A percentile compares a stretch with the other conserved stretches of the same genome.
Evolutionary conservation across 1,139 yeast species (phyloP).

Genomic region (Geotrichum candidum): DNA sequence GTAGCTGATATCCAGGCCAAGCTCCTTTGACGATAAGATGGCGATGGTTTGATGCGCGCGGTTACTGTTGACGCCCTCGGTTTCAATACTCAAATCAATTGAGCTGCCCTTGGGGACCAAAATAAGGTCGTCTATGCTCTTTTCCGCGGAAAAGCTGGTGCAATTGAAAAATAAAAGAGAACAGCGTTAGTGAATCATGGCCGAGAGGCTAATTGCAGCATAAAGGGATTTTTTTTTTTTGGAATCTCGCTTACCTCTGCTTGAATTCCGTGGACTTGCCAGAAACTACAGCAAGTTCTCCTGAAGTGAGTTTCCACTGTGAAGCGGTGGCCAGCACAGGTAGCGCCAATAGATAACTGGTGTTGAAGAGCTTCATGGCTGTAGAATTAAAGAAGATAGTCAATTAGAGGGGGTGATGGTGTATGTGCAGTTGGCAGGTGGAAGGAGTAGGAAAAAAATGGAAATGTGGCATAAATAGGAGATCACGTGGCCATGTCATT

Average conservation of each 20-base stretch:
- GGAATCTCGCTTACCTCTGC: slow-evolving; percentile 4
- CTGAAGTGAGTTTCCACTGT: slow-evolving; percentile 26
- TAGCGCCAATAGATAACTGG: not conserved
- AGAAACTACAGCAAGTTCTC: slow-evolving; percentile 34
- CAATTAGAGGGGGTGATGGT: not conserved
- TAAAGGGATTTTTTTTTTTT: not conserved
- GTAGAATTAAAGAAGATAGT: not conserved
- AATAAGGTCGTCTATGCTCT: slow-evolving; percentile 17
- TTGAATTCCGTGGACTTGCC: slow-evolving; percentile 12
- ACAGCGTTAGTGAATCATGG: not conserved
- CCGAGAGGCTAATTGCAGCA: not conserved
- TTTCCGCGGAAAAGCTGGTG: not conserved
- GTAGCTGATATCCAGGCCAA: slow-evolving; percentile 27
- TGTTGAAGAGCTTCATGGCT: not conserved
- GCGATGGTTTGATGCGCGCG: slow-evolving; percentile 31
- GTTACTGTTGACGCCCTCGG: slow-evolving; percentile 20
- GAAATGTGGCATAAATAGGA: not conserved
- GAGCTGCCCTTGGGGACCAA: slow-evolving; percentile 12
- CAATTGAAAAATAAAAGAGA: not conserved
- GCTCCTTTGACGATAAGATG: slow-evolving; percentile 23
- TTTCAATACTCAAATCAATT: slow-evolving; percentile 24
- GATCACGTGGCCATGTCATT: not conserved
- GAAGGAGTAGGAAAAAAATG: not conserved
- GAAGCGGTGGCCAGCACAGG: slow-evolving; percentile 2
- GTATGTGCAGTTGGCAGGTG: not conserved